Evolutionary conservation across 2,329 filamentous ascomycete genomes (phyloP).

Genomic region (Ophiocordyceps unilateralis): DNA sequence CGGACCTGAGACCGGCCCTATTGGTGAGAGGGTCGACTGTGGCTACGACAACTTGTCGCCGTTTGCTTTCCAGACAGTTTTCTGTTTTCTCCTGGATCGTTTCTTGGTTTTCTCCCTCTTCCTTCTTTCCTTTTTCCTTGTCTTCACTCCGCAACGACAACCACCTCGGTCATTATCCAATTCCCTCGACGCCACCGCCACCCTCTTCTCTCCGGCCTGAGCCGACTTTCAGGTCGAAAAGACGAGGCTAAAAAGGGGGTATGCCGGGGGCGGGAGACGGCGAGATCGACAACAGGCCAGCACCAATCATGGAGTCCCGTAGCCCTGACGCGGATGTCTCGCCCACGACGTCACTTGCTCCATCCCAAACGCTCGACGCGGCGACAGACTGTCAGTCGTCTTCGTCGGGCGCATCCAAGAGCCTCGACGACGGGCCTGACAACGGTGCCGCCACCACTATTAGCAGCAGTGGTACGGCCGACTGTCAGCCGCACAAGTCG

Average conservation of each 20-base stretch:
- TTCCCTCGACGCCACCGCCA: background rate
- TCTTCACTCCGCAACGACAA: background rate
- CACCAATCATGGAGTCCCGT: conserved; percentile 8
- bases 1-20: background rate
- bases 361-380: no score
- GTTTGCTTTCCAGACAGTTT: background rate
- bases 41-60: background rate
- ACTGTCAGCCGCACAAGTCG: conserved; percentile 14
- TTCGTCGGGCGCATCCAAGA: conserved; percentile 6
- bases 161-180: background rate
- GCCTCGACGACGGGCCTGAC: background rate
- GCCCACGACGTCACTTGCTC: conserved; percentile 14
- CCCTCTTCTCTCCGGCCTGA: no score
- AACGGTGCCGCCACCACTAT: conserved; percentile 4
- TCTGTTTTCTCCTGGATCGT: conserved; percentile 1
- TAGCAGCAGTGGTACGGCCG: conserved; percentile 5
- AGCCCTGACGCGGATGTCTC: conserved; percentile 26
- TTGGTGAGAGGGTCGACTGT: background rate
- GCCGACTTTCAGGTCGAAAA: no score
- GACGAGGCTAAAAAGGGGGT: no score
- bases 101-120: background rate
- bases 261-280: background rate
- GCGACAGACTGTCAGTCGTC: conserved; percentile 12
- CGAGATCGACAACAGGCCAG: no score
- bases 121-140: background rate